Conservation (phyloP, 306 rosid species). For the Leucaena leucocephala region DNA sequence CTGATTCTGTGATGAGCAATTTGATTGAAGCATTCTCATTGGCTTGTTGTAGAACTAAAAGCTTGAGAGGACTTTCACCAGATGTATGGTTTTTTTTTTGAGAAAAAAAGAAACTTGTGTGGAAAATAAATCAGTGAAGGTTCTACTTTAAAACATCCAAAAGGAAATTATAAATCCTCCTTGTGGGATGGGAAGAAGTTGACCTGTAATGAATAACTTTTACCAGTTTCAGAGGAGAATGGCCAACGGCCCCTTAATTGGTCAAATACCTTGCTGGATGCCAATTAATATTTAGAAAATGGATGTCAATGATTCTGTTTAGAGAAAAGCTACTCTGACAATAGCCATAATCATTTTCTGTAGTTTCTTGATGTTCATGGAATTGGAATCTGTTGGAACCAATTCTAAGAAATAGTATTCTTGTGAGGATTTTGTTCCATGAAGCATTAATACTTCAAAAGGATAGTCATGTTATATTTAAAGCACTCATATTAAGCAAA, state of each 20-base stretch:
- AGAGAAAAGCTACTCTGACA: conserved; percentile 34
- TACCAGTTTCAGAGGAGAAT: conserved; percentile 42
- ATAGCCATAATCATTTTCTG: conserved; percentile 30
- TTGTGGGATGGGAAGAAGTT: conserved; percentile 31
- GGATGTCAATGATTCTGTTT: conserved; percentile 22
- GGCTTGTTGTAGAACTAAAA: conserved; percentile 41
- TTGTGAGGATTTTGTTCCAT: conserved; percentile 18
- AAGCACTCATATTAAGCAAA: background rate
- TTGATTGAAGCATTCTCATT: conserved; percentile 40
- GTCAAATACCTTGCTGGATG: conserved; percentile 35
- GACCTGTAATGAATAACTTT: conserved; percentile 32
- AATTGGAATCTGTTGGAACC: conserved; percentile 38
- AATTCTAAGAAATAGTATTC: conserved; percentile 30
- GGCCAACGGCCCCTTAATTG: conserved; percentile 24
- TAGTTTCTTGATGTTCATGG: conserved; percentile 24
- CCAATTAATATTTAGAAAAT: conserved; percentile 27
- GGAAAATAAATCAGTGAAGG: conserved; percentile 41
- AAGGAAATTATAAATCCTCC: conserved; percentile 47
- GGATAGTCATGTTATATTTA: background rate
- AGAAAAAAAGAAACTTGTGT: conserved; percentile 5
- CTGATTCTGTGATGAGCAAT: conserved; percentile 27
- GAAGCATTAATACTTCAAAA: background rate
- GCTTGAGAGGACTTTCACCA: conserved; percentile 46
- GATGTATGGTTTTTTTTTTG: background rate
- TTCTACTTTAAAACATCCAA: conserved; percentile 55